Percentiles rank a stretch among this genome's conserved stretches.
phyloP scores from a whole-genome alignment of 345 rosid species.

The Arabidopsis thaliana region DNA sequence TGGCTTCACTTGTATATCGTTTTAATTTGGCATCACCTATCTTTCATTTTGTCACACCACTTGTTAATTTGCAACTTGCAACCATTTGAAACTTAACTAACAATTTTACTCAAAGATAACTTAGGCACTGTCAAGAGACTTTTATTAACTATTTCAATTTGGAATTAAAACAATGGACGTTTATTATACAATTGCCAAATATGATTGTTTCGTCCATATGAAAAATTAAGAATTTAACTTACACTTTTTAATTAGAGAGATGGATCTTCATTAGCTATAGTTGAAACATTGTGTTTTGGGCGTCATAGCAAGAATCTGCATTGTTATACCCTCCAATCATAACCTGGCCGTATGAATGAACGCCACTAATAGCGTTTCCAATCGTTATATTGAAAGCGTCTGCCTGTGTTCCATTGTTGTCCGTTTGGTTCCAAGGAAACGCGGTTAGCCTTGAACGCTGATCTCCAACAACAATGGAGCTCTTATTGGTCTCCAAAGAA shows the following conservation, averaged over 20 bases:
- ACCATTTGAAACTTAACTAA: not conserved
- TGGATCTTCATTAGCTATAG: conserved; percentile 20
- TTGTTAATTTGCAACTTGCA: conserved; percentile 1
- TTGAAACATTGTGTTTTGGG: conserved; percentile 40
- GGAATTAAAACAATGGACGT: conserved; percentile 30
- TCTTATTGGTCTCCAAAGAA: conserved; percentile 56
- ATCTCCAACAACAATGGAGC: conserved; percentile 41
- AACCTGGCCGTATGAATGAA: conserved; percentile 35
- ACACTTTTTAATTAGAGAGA: conserved; percentile 33
- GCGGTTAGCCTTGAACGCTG: conserved; percentile 40
- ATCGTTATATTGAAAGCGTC: conserved; percentile 42
- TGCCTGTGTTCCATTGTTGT: conserved; percentile 28
- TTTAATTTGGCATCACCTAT: not conserved
- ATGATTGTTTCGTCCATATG: conserved; percentile 32
- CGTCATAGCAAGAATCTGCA: conserved; percentile 39
- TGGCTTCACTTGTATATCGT: not conserved
- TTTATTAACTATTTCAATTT: conserved; percentile 25
- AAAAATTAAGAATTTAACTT: conserved; percentile 38
- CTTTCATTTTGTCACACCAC: not conserved
- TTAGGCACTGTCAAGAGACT: conserved; percentile 7
- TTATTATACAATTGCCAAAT: conserved; percentile 41
- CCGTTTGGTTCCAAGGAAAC: conserved; percentile 40
- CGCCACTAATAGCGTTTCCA: conserved; percentile 36
- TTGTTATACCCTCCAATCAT: conserved; percentile 36
- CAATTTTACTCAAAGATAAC: not conserved